A percentile compares a stretch with the other conserved stretches of the same genome.
phyloP scores from a whole-genome alignment of 2,329 filamentous ascomycete genomes.

The Seiridium cupressi region DNA sequence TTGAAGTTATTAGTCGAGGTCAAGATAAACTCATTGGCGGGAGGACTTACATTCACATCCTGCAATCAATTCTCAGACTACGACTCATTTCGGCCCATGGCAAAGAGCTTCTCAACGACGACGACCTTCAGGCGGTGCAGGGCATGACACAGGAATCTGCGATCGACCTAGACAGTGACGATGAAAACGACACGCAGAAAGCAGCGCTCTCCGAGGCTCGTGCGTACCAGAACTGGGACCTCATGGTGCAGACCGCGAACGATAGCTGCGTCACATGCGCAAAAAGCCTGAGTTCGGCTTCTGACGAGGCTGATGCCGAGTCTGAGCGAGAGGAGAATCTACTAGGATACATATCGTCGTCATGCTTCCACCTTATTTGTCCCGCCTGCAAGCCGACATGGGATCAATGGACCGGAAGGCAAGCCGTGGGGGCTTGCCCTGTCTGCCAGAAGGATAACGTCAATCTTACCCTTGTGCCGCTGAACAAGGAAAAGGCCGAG shows the following conservation, averaged over 20 bases:
- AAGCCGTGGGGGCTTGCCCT: conserved; percentile 56
- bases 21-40: conserved; percentile 70
- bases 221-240: conserved; percentile 80
- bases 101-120: conserved; percentile 81
- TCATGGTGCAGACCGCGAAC: conserved; percentile 79
- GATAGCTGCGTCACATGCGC: conserved; percentile 73
- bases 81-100: conserved; percentile 92
- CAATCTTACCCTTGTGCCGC: conserved; percentile 63
- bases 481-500: conserved; percentile 62
- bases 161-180: conserved; percentile 84
- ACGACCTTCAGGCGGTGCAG: conserved; percentile 77
- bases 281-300: conserved; percentile 55
- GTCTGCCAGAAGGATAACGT: conserved; percentile 52
- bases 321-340: conserved; percentile 61
- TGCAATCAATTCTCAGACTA: conserved; percentile 86
- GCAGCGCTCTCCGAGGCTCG: conserved; percentile 64
- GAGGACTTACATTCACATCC: conserved; percentile 87
- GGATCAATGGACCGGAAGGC: conserved; percentile 51
- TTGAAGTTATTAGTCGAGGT: conserved; percentile 68
- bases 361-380: conserved; percentile 78
- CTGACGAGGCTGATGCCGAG: conserved; percentile 54
- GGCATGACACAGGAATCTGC: conserved; percentile 82
- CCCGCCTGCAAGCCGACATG: conserved; percentile 66
- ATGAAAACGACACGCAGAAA: conserved; percentile 51
- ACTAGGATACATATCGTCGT: conserved; percentile 79